Conservation (phyloP, 2,329 filamentous ascomycete genomes). For the Diatrype stigma region DNA sequence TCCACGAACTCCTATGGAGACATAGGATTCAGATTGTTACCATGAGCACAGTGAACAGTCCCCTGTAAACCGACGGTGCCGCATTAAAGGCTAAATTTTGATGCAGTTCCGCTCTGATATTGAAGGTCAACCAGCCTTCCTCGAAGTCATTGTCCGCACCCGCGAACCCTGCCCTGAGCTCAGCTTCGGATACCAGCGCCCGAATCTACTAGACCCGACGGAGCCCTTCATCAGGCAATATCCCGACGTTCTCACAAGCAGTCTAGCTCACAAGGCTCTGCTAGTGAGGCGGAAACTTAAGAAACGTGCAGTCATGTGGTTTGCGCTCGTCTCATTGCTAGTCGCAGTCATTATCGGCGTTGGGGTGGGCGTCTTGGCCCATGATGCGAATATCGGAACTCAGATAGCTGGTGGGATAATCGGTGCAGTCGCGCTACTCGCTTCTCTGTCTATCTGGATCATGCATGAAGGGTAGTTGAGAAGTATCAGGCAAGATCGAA, state of each 20-base stretch:
- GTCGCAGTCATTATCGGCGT: constrained; percentile 12
- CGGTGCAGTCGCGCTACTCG: constrained; percentile 5
- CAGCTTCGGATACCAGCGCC: neutral
- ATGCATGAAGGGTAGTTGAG: neutral
- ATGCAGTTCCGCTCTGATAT: too few species aligned
- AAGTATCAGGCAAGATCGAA: too few species aligned
- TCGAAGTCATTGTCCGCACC: too few species aligned
- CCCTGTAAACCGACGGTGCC: neutral
- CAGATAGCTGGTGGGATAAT: constrained; percentile 4
- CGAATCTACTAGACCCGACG: neutral
- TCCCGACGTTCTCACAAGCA: constrained; percentile 2
- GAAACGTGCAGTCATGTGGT: constrained; percentile 1
- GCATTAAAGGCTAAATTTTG: too few species aligned
- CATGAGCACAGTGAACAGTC: neutral
- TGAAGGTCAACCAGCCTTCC: too few species aligned
- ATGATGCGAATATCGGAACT: constrained; percentile 1
- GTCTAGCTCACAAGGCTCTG: neutral
- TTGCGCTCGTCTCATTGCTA: constrained; percentile 9
- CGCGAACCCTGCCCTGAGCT: neutral
- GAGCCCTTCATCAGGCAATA: constrained; percentile 3
- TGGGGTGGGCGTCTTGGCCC: constrained; percentile 18
- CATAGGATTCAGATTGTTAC: neutral
- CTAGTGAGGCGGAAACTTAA: constrained; percentile 6
- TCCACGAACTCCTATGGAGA: neutral
- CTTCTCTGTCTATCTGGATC: constrained; percentile 4